phyloP scores from a whole-genome alignment of 768 basidiomycete genomes.

The Infundibulicybe gibba region DNA sequence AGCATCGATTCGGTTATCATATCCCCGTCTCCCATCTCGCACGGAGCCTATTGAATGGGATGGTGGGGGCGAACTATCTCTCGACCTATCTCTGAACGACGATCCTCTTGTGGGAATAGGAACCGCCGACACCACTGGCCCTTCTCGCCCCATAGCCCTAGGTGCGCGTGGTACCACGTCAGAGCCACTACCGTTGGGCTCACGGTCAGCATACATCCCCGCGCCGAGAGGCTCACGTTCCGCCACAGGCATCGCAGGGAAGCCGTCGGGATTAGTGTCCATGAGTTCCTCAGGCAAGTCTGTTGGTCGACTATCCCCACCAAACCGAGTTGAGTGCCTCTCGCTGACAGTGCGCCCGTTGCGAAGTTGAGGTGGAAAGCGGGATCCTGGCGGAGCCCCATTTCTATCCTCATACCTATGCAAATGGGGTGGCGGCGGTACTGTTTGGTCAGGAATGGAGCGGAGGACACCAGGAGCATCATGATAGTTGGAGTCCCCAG shows the following conservation, averaged over 20 bases:
- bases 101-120: slow-evolving; percentile 7
- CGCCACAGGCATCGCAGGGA: slow-evolving; percentile 3
- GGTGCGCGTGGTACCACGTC: slow-evolving; percentile 16
- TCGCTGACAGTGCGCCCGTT: slow-evolving; percentile 2
- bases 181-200: slow-evolving; percentile 6
- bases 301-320: slow-evolving; percentile 23
- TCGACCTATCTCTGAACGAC: slow-evolving; percentile 3
- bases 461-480: slow-evolving; percentile 1
- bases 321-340: slow-evolving; percentile 9
- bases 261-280: slow-evolving; percentile 13
- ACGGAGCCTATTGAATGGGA: slow-evolving; percentile 1
- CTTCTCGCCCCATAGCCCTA: slow-evolving; percentile 21
- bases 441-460: not conserved
- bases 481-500: not conserved
- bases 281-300: slow-evolving; percentile 5
- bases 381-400: slow-evolving; percentile 9
- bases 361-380: slow-evolving; percentile 6
- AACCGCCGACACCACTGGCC: not conserved
- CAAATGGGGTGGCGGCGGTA: not conserved
- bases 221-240: slow-evolving; percentile 8
- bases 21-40: not conserved
- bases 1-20: slow-evolving; percentile 5
- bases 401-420: not conserved
- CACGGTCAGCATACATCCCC: slow-evolving; percentile 28
- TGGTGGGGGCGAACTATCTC: slow-evolving; percentile 16